Evolutionary conservation across 2,329 filamentous ascomycete genomes (phyloP).

Genomic region (Ophiostoma ulmi): DNA sequence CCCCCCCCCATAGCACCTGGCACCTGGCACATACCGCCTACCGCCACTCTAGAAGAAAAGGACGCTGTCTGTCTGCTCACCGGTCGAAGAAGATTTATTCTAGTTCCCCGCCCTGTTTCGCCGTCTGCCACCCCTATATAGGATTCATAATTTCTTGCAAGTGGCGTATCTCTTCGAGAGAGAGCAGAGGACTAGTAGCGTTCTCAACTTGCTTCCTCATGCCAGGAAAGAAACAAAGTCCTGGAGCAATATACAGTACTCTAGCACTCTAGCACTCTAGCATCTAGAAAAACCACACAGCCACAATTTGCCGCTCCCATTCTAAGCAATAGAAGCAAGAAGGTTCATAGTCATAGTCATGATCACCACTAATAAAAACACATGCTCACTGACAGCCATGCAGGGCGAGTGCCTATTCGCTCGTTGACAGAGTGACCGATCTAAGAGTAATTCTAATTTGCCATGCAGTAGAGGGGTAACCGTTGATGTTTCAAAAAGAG

Average conservation of each 20-base stretch:
- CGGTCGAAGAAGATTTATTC: slow-evolving; percentile 6
- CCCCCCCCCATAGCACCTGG: neutral
- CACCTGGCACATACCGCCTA: neutral
- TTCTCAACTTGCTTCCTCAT: neutral
- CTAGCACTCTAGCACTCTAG: neutral
- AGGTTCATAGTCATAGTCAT: neutral
- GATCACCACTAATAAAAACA: neutral
- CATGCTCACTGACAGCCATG: neutral
- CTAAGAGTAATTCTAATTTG: neutral
- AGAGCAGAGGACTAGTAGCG: neutral
- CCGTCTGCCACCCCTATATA: neutral
- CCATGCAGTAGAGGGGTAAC: neutral
- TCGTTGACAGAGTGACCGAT: neutral
- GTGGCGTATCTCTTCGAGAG: neutral
- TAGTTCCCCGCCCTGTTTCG: neutral
- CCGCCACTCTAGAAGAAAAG: neutral
- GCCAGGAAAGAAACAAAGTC: neutral
- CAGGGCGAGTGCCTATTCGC: neutral
- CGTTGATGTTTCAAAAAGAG: neutral
- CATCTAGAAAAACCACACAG: slow-evolving; percentile 8
- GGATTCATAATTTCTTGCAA: neutral
- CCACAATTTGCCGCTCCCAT: neutral
- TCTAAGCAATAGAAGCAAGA: neutral
- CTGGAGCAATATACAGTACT: neutral
- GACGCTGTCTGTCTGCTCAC: neutral